These are phyloP conservation scores for Nemania sp. DNA, from an alignment of 2,329 filamentous ascomycete genomes.

Conservation along the genomic window DNA sequence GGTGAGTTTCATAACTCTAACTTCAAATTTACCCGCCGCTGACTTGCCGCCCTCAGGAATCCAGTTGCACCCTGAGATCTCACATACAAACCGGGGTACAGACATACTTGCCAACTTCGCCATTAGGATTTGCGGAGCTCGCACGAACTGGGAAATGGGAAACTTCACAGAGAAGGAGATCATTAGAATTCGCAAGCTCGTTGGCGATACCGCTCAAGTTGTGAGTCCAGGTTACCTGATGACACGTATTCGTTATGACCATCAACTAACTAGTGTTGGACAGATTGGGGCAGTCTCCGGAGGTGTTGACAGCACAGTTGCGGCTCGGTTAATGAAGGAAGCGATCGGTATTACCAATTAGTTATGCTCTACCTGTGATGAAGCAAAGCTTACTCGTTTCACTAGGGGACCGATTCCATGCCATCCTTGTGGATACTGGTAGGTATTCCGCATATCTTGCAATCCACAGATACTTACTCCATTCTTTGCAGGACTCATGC, in stretches of 20 bases:
- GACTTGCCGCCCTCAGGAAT: conserved; percentile 51
- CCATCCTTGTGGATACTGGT: conserved; percentile 84
- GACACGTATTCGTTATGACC: background rate
- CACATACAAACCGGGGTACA: conserved; percentile 32
- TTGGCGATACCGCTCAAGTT: conserved; percentile 82
- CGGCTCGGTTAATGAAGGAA: conserved; percentile 80
- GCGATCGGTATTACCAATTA: conserved; percentile 61
- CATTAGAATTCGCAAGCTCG: conserved; percentile 74
- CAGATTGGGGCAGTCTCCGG: conserved; percentile 73
- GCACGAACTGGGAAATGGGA: conserved; percentile 81
- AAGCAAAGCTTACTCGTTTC: conserved; percentile 44
- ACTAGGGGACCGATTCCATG: conserved; percentile 70
- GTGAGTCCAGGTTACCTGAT: conserved; percentile 20
- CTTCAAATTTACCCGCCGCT: background rate
- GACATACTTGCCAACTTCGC: conserved; percentile 70
- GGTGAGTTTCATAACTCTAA: conserved; percentile 42
- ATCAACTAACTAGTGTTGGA: background rate
- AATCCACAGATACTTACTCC: conserved; percentile 9
- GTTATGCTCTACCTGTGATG: background rate
- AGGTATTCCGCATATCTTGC: conserved; percentile 10
- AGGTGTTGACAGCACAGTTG: conserved; percentile 89
- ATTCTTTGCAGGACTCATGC: conserved; percentile 59
- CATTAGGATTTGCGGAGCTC: conserved; percentile 76
- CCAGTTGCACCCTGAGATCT: conserved; percentile 87
- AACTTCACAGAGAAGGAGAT: conserved; percentile 84